Evolutionary conservation across 805 yeast species (phyloP), one percentile per base, ranked within the genome.

Genomic region (Lachancea dasiensis): DNA sequence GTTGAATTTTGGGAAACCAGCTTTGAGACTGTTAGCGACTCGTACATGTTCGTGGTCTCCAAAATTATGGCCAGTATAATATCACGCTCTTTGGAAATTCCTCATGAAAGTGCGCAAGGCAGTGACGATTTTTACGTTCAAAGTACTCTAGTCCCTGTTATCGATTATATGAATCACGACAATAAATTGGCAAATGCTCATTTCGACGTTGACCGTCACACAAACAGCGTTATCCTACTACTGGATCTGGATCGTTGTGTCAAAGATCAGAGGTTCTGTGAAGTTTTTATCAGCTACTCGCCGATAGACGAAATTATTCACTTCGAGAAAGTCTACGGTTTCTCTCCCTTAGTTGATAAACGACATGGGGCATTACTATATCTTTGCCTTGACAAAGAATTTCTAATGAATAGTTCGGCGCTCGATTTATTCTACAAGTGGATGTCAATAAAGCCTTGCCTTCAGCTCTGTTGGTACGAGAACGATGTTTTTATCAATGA

Each of bases 161-260:
- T 81, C 21, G 90, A 81, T 55, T 81, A 74, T 65, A 82, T 72
- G 5, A 81, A 81, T 52, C 90, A 81, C 52, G 59, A 63, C 29
- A 64, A 63, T 40, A 56, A 53, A 15, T 27, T 48, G 19, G 60
- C 63, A 31, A 79, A 77, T 54, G 73, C 82, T 0, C 68, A 63
- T 46, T 81, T 79, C 57, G 90, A 78, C 49, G 64, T 75, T n/a
- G 81, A 76, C 53, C 56, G 67, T 6, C 22, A 32, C 0, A 67
- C 59, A 4, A 50, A 60, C 4, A 79, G 75, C 34, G 58, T 75
- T 4, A 21, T 76, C 0, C 56, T 77, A 31, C 55, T 58, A 9
- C 44, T 61, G 7, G 61, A 59, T 16, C 16, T 37, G 13, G 45
- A 43, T 6, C 40, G 44, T 7, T 24, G 28, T 15, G 25, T 38